Evolutionary conservation across 768 basidiomycete species (phyloP), one percentile per base, ranked within the genome.

Genomic region (Saitozyma podzolica): DNA sequence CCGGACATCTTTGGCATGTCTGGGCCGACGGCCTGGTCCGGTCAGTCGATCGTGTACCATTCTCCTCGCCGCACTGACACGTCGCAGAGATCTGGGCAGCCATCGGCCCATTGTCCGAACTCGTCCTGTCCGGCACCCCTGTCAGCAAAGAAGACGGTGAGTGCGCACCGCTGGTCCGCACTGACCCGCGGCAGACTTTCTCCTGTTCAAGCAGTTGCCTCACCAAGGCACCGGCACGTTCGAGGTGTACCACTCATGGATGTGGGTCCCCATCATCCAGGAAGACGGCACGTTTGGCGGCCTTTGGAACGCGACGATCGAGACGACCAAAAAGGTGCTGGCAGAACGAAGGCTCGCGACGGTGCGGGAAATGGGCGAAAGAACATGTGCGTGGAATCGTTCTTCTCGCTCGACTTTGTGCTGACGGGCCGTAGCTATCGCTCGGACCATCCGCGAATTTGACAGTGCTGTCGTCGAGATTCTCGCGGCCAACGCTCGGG

Each of bases 1-100:
- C 77, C 77, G 0, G 56, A 68, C 45, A 54, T 78, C 13, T 78
- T 78, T 50, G 77, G 77, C 13, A 75, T 70, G 67, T 67, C 70
- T 5, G 75, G 77, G 3, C 59, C 75, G 0, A 54, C 63, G 11
- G 75, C 72, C 20, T 78, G 75, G 75, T 61, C 71, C 40, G 74
- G 72, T 66, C 43, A 50, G 68, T 55, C 9, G 11, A n/a, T 52
- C 14, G n/a, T 42, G 41, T 13, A 16, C 39, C 41, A 49, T 48
- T 4, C 19, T n/a, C 17, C 11, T 51, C 16, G 54, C 37, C 1
- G 7, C 13, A 45, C 48, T 53, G 41, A 41, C 13, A 0, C 13
- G 49, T 29, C 20, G 40, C 56, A 66, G 74, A 73, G 58, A 68
- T 78, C 17, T 78, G 77, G 77, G 50, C 62, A 8, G 51, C 60